A percentile compares a stretch with the other conserved stretches of the same genome.
phyloP scores from a whole-genome alignment of 164 flowering plant genomes.

The Macadamia tetraphylla region DNA sequence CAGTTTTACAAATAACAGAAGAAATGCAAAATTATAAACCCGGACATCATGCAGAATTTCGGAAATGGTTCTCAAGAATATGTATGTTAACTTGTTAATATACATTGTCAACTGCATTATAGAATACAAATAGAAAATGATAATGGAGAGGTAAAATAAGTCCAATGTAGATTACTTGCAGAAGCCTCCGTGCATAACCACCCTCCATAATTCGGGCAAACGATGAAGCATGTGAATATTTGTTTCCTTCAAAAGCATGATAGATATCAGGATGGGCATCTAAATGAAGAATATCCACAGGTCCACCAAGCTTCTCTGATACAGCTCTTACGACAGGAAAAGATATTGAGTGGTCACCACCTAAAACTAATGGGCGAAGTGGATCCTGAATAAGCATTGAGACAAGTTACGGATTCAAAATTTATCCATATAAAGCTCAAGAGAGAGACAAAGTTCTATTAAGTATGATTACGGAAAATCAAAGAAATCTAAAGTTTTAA shows the following conservation, averaged over 20 bases:
- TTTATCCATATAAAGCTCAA: neutral
- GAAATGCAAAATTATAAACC: no score
- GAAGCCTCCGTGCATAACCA: conserved; percentile 89
- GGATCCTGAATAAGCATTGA: conserved; percentile 52
- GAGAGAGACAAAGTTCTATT: neutral
- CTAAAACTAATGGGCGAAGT: conserved; percentile 82
- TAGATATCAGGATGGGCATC: conserved; percentile 99
- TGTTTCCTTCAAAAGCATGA: conserved; percentile 89
- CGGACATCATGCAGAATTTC: no score
- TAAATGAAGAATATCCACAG: conserved; percentile 92
- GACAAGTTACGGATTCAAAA: neutral
- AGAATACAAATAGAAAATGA: neutral
- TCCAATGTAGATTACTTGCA: conserved; percentile 48
- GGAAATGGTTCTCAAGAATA: neutral
- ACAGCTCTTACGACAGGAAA: conserved; percentile 93
- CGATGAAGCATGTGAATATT: conserved; percentile 94
- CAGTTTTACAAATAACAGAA: no score
- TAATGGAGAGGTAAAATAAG: neutral
- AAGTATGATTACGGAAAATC: neutral
- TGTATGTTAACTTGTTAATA: neutral
- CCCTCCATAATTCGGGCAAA: conserved; percentile 99
- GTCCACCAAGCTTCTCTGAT: conserved; percentile 95
- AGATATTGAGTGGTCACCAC: conserved; percentile 97
- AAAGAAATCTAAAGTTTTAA: neutral
- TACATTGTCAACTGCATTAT: neutral